Evolutionary conservation across 1,284 basidiomycete species (phyloP).

Genomic region (Trichosporon asahii): DNA sequence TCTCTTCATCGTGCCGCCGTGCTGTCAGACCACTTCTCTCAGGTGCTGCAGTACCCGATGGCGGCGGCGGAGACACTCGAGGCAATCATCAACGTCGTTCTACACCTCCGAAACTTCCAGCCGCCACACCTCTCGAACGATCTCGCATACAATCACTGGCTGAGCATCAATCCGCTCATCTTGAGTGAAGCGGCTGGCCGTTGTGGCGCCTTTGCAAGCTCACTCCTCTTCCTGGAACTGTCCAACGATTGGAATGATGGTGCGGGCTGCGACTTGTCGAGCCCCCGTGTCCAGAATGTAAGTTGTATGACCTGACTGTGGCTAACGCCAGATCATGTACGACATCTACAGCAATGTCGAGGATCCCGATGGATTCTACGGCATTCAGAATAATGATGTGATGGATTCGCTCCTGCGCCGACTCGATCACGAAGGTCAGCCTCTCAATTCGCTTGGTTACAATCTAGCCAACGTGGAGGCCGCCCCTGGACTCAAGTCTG

Average conservation of each 20-base stretch:
- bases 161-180: constrained; percentile 69
- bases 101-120: constrained; percentile 71
- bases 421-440: constrained; percentile 87
- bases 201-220: constrained; percentile 81
- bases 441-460: constrained; percentile 84
- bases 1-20: constrained; percentile 14
- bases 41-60: constrained; percentile 32
- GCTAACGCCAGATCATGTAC: constrained; percentile 62
- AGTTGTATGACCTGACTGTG: constrained; percentile 4
- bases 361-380: constrained; percentile 97
- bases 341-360: constrained; percentile 91
- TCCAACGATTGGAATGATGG: constrained; percentile 56
- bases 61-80: constrained; percentile 31
- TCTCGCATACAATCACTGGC: constrained; percentile 75
- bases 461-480: constrained; percentile 80
- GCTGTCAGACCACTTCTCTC: constrained; percentile 65
- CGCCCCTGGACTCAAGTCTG: constrained; percentile 16
- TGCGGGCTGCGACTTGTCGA: constrained; percentile 23
- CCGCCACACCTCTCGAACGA: constrained; percentile 56
- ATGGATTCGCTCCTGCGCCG: constrained; percentile 73
- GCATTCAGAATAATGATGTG: constrained; percentile 73
- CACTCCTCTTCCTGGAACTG: constrained; percentile 84
- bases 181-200: constrained; percentile 70
- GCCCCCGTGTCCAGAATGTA: constrained; percentile 36
- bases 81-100: constrained; percentile 70